Evolutionary conservation across 164 flowering plant species (phyloP), one percentile per base, ranked within the genome.

Genomic region (Buxus sempervirens): DNA sequence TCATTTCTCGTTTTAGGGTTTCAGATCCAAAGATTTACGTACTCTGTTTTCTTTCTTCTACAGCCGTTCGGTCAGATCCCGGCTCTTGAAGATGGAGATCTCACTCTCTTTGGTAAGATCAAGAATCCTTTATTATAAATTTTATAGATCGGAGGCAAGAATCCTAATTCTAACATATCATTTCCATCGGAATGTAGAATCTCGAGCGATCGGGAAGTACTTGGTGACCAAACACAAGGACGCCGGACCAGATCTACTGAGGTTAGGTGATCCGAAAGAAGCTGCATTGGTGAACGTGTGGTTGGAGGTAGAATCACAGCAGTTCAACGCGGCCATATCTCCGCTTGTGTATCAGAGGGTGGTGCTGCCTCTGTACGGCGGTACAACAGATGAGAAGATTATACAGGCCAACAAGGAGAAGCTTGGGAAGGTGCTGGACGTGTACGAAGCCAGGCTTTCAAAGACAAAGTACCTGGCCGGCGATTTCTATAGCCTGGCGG

Each of bases 381-480:
- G 60, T 6, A 24, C 76, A 0, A 62, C 84, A 0, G 83, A 80
- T 41, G 75, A 79, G 54, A 28, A 69, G 0, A 51, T 77, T 28
- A 67, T 85, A 25, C 76, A 81, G 13, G 69, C 25, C 1, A 65
- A 72, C 60, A 28, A 63, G 1, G 82, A 58, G 67, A 79, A 80
- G 76, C 82, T 83, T 0, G 75, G 63, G 23, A 76, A 75, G 6
- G 84, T 85, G n/a, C 78, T 85, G 8, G 89, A 85, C 23, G 78
- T 83, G 56, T 87, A 87, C 54, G 89, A 87, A 60, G 79, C 66
- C 0, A 69, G 60, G 76, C 83, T 87, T 22, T 65, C 73, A 18
- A 72, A 56, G 23, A 70, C 27, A 65, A 81, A 85, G 78, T 87
- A 82, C 73, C 58, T 85, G 22, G 88, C 85, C 4, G 89, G 91